These are phyloP conservation scores for Nothomitra cinnamomea DNA, from an alignment of 2,329 filamentous ascomycete species.

Conservation along the genomic window DNA sequence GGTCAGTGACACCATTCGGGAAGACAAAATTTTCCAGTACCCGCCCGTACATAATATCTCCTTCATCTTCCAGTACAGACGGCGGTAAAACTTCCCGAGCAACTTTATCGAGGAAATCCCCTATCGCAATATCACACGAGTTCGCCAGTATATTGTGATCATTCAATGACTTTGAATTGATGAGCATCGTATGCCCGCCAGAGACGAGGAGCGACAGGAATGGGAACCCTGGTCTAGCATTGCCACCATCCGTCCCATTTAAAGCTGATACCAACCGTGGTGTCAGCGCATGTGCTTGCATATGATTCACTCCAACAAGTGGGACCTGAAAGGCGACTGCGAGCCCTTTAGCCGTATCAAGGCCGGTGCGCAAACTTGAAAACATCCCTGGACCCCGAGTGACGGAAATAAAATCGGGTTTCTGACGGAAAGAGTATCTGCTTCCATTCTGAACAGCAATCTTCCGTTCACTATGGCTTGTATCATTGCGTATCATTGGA, in stretches of 20 bases:
- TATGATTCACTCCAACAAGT: constrained; percentile 78
- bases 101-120: constrained; percentile 77
- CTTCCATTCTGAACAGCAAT: constrained; percentile 4
- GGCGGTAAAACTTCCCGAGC: constrained; percentile 59
- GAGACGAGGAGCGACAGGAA: constrained; percentile 82
- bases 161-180: constrained; percentile 51
- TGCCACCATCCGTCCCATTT: constrained; percentile 14
- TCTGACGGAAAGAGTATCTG: constrained; percentile 18
- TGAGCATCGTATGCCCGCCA: constrained; percentile 78
- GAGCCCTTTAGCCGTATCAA: constrained; percentile 76
- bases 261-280: constrained; percentile 58
- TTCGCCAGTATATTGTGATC: constrained; percentile 58
- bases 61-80: constrained; percentile 33
- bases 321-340: constrained; percentile 70
- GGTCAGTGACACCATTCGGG: constrained; percentile 25
- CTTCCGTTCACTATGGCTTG: constrained; percentile 2
- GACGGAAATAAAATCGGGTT: constrained; percentile 72
- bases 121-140: constrained; percentile 69
- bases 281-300: constrained; percentile 92
- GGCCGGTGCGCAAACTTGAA: constrained; percentile 56
- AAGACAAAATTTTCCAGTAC: constrained; percentile 70
- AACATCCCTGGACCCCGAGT: constrained; percentile 86
- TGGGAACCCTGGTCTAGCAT: constrained; percentile 45
- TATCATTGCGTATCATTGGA: constrained; percentile 19
- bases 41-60: constrained; percentile 62